These are phyloP conservation scores for Alternaria arbusti DNA, from an alignment of 2,329 filamentous ascomycete genomes.

Conservation along the genomic window DNA sequence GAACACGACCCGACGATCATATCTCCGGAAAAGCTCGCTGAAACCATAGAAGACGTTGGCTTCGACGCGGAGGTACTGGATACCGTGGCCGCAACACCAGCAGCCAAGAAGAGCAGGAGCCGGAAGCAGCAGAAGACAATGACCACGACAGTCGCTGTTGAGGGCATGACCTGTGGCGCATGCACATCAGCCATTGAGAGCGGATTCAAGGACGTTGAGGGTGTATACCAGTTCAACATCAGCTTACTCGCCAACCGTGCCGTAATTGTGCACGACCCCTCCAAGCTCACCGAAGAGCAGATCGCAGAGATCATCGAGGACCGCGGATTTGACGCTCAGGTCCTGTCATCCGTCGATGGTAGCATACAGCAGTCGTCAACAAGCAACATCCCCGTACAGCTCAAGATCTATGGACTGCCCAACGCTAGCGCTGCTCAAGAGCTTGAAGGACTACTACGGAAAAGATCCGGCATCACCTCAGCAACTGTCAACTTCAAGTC, in stretches of 20 bases:
- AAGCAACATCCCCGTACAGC: slow-evolving; percentile 69
- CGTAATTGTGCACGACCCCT: slow-evolving; percentile 81
- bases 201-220: slow-evolving; percentile 78
- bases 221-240: slow-evolving; percentile 89
- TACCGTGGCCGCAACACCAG: slow-evolving; percentile 59
- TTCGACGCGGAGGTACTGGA: slow-evolving; percentile 83
- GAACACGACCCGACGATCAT: slow-evolving; percentile 72
- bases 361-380: slow-evolving; percentile 59
- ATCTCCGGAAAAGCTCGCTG: slow-evolving; percentile 60
- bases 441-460: slow-evolving; percentile 71
- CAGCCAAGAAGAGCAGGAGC: slow-evolving; percentile 42
- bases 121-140: slow-evolving; percentile 56
- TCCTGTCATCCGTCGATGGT: slow-evolving; percentile 78
- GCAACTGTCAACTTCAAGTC: slow-evolving; percentile 76
- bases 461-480: slow-evolving; percentile 74
- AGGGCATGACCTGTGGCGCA: slow-evolving; percentile 97
- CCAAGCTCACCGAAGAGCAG: slow-evolving; percentile 72
- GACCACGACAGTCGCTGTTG: slow-evolving; percentile 85
- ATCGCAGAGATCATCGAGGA: slow-evolving; percentile 88
- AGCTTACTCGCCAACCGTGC: slow-evolving; percentile 91
- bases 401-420: slow-evolving; percentile 83
- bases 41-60: slow-evolving; percentile 71
- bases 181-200: slow-evolving; percentile 91
- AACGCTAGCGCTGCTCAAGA: slow-evolving; percentile 74
- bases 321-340: slow-evolving; percentile 81